A percentile compares a stretch with the other conserved stretches of the same genome.
phyloP scores from a whole-genome alignment of 1,284 basidiomycete genomes.

The Irpex sp. region DNA sequence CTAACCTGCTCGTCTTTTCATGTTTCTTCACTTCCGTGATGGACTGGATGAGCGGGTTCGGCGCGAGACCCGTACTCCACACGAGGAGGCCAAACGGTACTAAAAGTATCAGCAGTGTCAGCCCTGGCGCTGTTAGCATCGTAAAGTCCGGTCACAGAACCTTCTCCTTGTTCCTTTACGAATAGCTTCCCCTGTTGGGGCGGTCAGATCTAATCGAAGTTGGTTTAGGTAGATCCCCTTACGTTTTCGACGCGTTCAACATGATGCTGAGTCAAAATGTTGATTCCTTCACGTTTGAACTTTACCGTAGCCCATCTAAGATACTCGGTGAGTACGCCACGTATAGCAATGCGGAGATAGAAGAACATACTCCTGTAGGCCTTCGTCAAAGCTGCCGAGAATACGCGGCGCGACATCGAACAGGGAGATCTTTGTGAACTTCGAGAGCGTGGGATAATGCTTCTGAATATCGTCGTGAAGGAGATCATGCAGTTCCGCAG shows the following conservation, averaged over 20 bases:
- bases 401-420: slow-evolving; percentile 84
- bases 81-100: slow-evolving; percentile 81
- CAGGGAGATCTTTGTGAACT: slow-evolving; percentile 65
- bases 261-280: slow-evolving; percentile 72
- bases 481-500: slow-evolving; percentile 85
- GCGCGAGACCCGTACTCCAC: slow-evolving; percentile 82
- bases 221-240: slow-evolving; percentile 15
- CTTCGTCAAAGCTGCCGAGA: slow-evolving; percentile 74
- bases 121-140: not conserved
- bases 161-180: slow-evolving; percentile 64
- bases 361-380: slow-evolving; percentile 54
- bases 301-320: slow-evolving; percentile 66
- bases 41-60: slow-evolving; percentile 71
- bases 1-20: slow-evolving; percentile 55
- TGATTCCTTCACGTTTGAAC: slow-evolving; percentile 77
- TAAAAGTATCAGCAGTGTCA: slow-evolving; percentile 25
- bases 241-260: slow-evolving; percentile 77
- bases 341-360: slow-evolving; percentile 3
- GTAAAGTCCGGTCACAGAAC: slow-evolving; percentile 23
- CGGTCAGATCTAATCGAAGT: slow-evolving; percentile 4
- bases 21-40: slow-evolving; percentile 64
- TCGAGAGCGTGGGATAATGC: slow-evolving; percentile 62
- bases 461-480: slow-evolving; percentile 71
- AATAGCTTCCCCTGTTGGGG: slow-evolving; percentile 48
- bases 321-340: slow-evolving; percentile 4